These are phyloP conservation scores for Nicotiana paniculata DNA, from an alignment of 257 asterid genomes.

Conservation along the genomic window DNA sequence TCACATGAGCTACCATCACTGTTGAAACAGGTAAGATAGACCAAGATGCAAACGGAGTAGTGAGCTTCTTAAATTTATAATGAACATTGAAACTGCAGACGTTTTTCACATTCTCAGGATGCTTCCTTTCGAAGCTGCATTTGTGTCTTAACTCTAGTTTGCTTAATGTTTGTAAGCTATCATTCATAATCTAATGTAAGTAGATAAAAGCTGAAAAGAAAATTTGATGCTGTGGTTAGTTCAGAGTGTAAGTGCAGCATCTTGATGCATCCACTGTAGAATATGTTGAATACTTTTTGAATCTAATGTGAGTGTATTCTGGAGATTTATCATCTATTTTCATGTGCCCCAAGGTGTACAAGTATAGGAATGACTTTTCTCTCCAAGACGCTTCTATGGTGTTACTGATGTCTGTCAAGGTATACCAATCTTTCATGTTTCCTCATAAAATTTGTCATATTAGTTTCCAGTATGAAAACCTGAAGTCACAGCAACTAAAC, in stretches of 20 bases:
- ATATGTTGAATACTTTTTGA: not conserved
- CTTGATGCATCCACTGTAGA: not conserved
- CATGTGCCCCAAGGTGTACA: not conserved
- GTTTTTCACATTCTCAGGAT: not conserved
- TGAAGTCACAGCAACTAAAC: not conserved
- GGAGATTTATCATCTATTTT: not conserved
- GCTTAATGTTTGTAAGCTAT: not conserved
- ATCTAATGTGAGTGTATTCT: not conserved
- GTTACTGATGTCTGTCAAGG: not conserved
- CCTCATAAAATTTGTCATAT: not conserved
- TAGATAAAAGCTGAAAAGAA: not conserved
- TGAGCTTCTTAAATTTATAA: not conserved
- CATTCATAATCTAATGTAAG: not conserved
- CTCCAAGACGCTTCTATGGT: not conserved
- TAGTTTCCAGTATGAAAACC: not conserved
- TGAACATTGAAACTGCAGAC: not conserved
- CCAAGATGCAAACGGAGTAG: not conserved
- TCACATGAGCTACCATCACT: conserved; percentile 4
- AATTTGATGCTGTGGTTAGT: not conserved
- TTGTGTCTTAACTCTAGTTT: not conserved
- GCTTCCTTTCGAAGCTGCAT: not conserved
- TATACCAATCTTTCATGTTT: not conserved
- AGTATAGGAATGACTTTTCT: conserved; percentile 3
- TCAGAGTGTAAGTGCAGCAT: not conserved
- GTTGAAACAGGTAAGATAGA: conserved; percentile 4